Base-by-base conservation (phyloP, 2,329 filamentous ascomycete genomes). In the Penicillium sp. region DNA sequence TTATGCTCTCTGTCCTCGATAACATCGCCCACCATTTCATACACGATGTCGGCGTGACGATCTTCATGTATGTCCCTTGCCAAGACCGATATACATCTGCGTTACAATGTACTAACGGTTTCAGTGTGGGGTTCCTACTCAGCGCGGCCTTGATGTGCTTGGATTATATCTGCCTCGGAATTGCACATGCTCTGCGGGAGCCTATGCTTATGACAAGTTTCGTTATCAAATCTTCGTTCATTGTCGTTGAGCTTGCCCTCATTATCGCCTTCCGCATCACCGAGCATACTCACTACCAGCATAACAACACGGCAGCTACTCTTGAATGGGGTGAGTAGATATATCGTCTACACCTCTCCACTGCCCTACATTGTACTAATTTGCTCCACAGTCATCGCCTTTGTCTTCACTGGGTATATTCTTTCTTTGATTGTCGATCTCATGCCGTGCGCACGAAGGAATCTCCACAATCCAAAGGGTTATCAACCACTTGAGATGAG, bases 131-230 rank as follows among this genome's bases (percentile, higher is more conserved):
- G 6, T 64, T 59, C 31, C 41, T 64, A 10, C 38, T 64, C 41
- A 62, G 61, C 19, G 61, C 61, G 4, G 58, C 51, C n/a, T 47
- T 58, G 23, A 62, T 64, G 48, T 62, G 60, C 21, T 36, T 64
- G 35, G 61, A 64, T 25, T 64, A 64, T 33, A 61, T 64, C 29
- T 62, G 62, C 15, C 29, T 62, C n/a, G 51, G 55, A 13, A 56
- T 49, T 1, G 50, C 60, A 15, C 53, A 57, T 49, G 56, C 58
- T 19, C 45, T 60, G 6, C 55, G 59, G 4, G 43, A 60, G 36
- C 61, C 55, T 8, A 58, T 62, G 51, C 55, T 64, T 7, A 54
- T 62, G 21, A 55, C 61, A n/a, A 64, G 61, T n/a, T 62, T 64
- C 12, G 36, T 53, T 3, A 64, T 64, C 58, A 64, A 64, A 41